Conservation (phyloP, 2,329 filamentous ascomycete species). For the Eutypella sp. region DNA sequence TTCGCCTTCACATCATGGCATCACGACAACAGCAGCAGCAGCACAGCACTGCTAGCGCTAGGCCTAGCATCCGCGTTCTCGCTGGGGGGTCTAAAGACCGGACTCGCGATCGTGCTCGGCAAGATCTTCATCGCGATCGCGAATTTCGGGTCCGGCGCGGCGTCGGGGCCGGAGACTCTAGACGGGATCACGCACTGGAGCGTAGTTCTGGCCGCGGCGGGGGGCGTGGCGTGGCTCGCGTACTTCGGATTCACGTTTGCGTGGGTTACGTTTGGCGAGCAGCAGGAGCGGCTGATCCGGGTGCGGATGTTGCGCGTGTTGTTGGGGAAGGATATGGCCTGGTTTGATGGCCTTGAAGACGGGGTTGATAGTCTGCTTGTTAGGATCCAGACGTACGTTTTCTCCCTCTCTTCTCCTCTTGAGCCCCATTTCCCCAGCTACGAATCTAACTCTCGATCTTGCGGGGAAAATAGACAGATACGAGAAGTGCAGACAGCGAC, state of each 20-base stretch:
- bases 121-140: constrained; percentile 69
- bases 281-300: constrained; percentile 66
- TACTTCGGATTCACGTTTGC: constrained; percentile 61
- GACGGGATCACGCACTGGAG: constrained; percentile 54
- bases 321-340: constrained; percentile 68
- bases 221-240: constrained; percentile 59
- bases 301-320: constrained; percentile 62
- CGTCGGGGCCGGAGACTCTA: constrained; percentile 47
- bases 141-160: constrained; percentile 53
- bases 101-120: constrained; percentile 67
- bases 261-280: constrained; percentile 77
- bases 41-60: constrained; percentile 52
- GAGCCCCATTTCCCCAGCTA: too few relatives aligned
- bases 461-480: too few relatives aligned
- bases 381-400: constrained; percentile 65
- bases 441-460: too few relatives aligned
- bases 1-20: constrained; percentile 69
- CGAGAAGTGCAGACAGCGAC: constrained; percentile 76
- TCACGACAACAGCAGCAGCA: too few relatives aligned
- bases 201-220: constrained; percentile 58
- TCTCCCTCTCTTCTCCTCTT: too few relatives aligned
- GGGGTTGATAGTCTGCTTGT: constrained; percentile 69
- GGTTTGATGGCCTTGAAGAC: constrained; percentile 72
- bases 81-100: constrained; percentile 59
- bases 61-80: constrained; percentile 53